Evolutionary conservation across 768 basidiomycete species (phyloP).

Genomic region (Mycena chlorophos): DNA sequence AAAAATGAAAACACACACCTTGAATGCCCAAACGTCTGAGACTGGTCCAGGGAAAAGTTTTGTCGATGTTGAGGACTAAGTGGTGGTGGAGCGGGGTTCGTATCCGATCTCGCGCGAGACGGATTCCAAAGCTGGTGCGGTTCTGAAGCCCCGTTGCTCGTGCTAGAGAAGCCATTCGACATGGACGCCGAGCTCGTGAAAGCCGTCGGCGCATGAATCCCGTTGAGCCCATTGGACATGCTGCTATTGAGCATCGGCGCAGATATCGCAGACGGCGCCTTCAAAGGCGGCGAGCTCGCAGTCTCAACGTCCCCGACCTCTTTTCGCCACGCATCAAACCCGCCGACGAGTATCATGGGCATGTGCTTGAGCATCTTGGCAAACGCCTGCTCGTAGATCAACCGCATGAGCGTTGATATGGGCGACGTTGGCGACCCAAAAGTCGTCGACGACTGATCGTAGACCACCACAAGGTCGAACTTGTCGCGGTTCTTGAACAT

Average conservation of each 20-base stretch:
- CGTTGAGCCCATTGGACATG: constrained; percentile 12
- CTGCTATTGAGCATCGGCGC: constrained; percentile 5
- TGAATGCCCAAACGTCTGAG: constrained; percentile 39
- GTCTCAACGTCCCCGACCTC: constrained; percentile 50
- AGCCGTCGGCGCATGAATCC: constrained; percentile 7
- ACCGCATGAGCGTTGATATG: constrained; percentile 58
- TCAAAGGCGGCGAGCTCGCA: constrained; percentile 22
- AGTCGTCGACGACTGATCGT: constrained; percentile 65
- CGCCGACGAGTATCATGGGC: constrained; percentile 85
- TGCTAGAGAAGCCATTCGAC: constrained; percentile 16
- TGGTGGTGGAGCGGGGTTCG: constrained; percentile 21
- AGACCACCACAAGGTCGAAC: constrained; percentile 86
- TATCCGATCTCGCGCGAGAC: constrained; percentile 21
- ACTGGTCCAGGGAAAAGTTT: constrained; percentile 43
- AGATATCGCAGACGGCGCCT: constrained; percentile 22
- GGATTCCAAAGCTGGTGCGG: constrained; percentile 36
- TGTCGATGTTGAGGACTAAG: constrained; percentile 28
- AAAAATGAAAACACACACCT: constrained; percentile 33
- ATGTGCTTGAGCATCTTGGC: constrained; percentile 67
- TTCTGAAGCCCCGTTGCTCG: constrained; percentile 4
- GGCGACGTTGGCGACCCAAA: constrained; percentile 52
- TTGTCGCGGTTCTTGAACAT: constrained; percentile 85
- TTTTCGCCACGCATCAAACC: constrained; percentile 77
- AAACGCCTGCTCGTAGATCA: constrained; percentile 76
- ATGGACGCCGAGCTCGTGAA: constrained; percentile 13